Evolutionary conservation across 768 basidiomycete genomes (phyloP).

Genomic region (Macrolepiota albuminosa): DNA sequence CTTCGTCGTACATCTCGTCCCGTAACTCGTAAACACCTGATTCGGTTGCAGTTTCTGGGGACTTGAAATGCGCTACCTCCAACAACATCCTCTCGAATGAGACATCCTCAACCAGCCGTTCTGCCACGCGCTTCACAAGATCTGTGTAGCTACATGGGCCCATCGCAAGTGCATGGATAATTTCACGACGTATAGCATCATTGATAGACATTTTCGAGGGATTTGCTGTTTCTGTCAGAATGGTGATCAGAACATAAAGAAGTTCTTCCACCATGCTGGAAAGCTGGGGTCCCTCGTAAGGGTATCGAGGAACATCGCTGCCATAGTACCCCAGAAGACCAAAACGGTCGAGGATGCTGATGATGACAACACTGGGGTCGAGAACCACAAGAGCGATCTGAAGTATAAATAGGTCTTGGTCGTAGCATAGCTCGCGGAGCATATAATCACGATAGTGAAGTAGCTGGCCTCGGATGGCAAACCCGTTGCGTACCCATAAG

Average conservation of each 20-base stretch:
- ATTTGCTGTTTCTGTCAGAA: slow-evolving; percentile 77
- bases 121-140: slow-evolving; percentile 85
- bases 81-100: slow-evolving; percentile 75
- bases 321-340: slow-evolving; percentile 77
- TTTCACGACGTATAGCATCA: slow-evolving; percentile 70
- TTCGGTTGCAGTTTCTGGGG: slow-evolving; percentile 75
- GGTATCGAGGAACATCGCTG: slow-evolving; percentile 50
- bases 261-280: slow-evolving; percentile 90
- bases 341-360: slow-evolving; percentile 88
- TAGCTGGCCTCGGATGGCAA: slow-evolving; percentile 90
- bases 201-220: slow-evolving; percentile 64
- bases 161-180: slow-evolving; percentile 86
- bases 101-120: slow-evolving; percentile 80
- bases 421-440: slow-evolving; percentile 93
- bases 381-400: slow-evolving; percentile 77
- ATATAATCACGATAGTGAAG: slow-evolving; percentile 96
- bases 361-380: slow-evolving; percentile 73
- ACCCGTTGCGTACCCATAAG: slow-evolving; percentile 97
- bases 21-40: slow-evolving; percentile 86
- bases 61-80: slow-evolving; percentile 77
- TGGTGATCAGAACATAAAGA: slow-evolving; percentile 80
- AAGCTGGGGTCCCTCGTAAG: slow-evolving; percentile 68
- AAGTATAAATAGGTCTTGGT: slow-evolving; percentile 85
- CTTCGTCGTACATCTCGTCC: slow-evolving; percentile 76
- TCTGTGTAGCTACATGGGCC: slow-evolving; percentile 89